Evolutionary conservation across 768 basidiomycete genomes (phyloP), one percentile per base, ranked within the genome.

Genomic region (Scleroderma citrinum): DNA sequence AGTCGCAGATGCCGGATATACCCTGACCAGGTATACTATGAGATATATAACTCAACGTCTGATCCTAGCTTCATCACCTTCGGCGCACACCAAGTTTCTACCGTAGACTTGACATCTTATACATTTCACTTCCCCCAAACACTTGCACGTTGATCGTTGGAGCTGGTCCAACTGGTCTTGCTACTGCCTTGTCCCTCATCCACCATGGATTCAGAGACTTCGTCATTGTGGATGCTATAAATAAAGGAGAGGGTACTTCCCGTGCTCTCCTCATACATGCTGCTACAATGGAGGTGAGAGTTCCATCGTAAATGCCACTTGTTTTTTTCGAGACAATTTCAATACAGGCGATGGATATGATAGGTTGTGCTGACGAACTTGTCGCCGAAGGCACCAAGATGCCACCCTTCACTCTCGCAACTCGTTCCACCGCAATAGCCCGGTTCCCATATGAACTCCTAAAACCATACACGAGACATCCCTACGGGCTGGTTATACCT

Each of bases 221-320:
- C 61, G 47, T 71, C 13, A 60, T 78, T 13, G 75, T 78, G 3
- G 77, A 80, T 47, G 67, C 65, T 23, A 20, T 58, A 5, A 20
- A 47, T 0, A 47, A 65, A 14, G 69, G 68, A 23, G 54, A 64
- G 44, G 65, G 66, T 40, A 58, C 63, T 7, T 76, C 78, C 11
- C 71, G 77, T 19, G 76, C 78, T 0, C 51, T 73, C 4, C 65
- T 70, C 1, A 56, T 80, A 23, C 78, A 81, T 52, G 73, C 79
- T 30, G 71, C 75, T 26, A 80, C 78, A 12, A 63, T 81, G n/a
- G 79, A 80, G 63, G 78, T 74, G 21, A 52, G 39, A 59, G 38
- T n/a, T 17, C 48, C 17, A 39, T 10, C 36, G 21, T 19, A 23
- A 11, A 35, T 11, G 38, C 36, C 16, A 1, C 48, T 17, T 3